These are phyloP conservation scores for Fusarium stilboides DNA, from an alignment of 2,329 filamentous ascomycete species.

Conservation along the genomic window DNA sequence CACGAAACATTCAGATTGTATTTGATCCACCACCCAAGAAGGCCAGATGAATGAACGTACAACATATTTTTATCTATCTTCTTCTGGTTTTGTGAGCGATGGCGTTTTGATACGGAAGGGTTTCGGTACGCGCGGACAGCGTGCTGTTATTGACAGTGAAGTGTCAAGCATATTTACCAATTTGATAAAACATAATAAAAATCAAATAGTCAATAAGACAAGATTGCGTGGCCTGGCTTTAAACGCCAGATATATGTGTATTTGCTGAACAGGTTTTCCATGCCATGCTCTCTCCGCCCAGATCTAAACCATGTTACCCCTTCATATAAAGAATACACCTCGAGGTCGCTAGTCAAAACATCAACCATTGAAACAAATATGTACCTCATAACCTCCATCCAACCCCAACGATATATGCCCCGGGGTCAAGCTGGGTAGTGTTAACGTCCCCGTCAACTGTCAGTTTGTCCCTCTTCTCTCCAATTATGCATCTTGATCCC, in stretches of 20 bases:
- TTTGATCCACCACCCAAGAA: slow-evolving; percentile 59
- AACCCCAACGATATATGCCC: slow-evolving; percentile 48
- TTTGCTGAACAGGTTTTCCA: slow-evolving; percentile 29
- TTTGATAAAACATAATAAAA: neutral
- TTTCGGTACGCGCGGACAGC: neutral
- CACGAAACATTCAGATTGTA: slow-evolving; percentile 55
- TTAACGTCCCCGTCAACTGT: slow-evolving; percentile 12
- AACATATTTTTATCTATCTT: neutral
- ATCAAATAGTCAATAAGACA: neutral
- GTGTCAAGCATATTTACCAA: slow-evolving; percentile 1
- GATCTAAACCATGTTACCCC: slow-evolving; percentile 33
- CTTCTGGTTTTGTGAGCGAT: neutral
- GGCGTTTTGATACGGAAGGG: slow-evolving; percentile 15
- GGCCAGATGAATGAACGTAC: slow-evolving; percentile 5
- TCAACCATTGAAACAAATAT: slow-evolving; percentile 27
- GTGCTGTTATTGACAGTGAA: neutral
- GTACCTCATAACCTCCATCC: slow-evolving; percentile 39
- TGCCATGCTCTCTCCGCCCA: slow-evolving; percentile 21
- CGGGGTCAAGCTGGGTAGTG: slow-evolving; percentile 1
- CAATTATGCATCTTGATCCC: slow-evolving; percentile 52
- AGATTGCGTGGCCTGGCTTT: slow-evolving; percentile 11
- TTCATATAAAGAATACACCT: slow-evolving; percentile 19
- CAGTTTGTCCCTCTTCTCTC: slow-evolving; percentile 12
- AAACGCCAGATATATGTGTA: slow-evolving; percentile 26
- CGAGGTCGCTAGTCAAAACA: slow-evolving; percentile 39